Evolutionary conservation across 2,329 filamentous ascomycete species (phyloP), one percentile per base, ranked within the genome.

Genomic region (Podosphaera aphanis): DNA sequence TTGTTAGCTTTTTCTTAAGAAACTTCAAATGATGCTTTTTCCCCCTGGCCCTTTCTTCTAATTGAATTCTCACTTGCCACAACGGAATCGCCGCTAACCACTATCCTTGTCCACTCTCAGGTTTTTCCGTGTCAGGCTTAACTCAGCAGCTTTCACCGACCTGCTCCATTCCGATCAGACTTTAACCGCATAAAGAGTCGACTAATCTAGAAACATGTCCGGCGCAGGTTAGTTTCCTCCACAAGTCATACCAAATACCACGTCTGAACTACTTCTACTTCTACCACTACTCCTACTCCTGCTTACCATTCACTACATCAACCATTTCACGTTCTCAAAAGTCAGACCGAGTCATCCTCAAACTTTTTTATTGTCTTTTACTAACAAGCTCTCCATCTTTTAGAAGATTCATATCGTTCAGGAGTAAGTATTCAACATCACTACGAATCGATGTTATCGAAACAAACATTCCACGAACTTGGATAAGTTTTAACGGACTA

Each of bases 391-490:
- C 25, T 29, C 25, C 11, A 5, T 33, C 35, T 45, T 37, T 44
- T 42, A 50, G 51, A 53, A 48, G 51, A 53, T 29, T 48, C 48
- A 13, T 53, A 53, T 45, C 47, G 51, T 36, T 47, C 51, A 27
- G 49, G 47, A 46, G 51, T 51, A 50, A 53, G 51, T 53, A 43
- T 8, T 36, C 19, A 15, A 44, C 25, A 19, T 23, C 11, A 29
- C 25, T 11, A 6, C 25, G 11, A 29, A 29, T n/a, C 5, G 11
- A 29, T 29, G 5, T 29, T 5, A 29, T 29, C 25, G 11, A 29
- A 11, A 11, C 25, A 29, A 29, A 6, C 11, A 29, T 29, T 6
- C 1, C 25, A 11, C 5, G 11, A 6, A 11, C 11, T 1, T 11
- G 25, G 5, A 29, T 29, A 5, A 29, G 18, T n/a, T 15, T 27